phyloP scores from a whole-genome alignment of 2,329 filamentous ascomycete genomes.

The Penicillium sp. region DNA sequence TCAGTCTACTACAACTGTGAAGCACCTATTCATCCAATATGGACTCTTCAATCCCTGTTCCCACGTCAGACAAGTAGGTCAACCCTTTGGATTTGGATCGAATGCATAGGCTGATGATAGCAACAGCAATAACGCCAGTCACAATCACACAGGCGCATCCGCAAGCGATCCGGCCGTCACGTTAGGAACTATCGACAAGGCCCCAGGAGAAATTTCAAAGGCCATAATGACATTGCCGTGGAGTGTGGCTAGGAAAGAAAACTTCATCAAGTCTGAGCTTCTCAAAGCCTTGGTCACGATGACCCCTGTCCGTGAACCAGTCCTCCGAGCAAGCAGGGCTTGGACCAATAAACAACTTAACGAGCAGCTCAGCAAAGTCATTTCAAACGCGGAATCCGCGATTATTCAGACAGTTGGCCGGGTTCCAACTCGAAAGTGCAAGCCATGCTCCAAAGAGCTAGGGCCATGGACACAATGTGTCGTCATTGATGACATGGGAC shows the following conservation, averaged over 20 bases:
- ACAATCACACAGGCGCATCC: too few relatives aligned
- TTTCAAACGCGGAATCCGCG: background rate
- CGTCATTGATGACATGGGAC: background rate
- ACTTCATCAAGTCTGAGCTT: background rate
- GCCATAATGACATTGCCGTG: background rate
- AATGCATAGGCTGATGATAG: too few relatives aligned
- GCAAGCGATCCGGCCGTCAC: too few relatives aligned
- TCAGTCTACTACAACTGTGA: too few relatives aligned
- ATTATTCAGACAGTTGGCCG: background rate
- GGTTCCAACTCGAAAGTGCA: background rate
- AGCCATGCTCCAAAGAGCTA: background rate
- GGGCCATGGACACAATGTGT: background rate
- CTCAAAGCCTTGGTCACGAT: background rate
- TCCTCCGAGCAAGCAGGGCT: background rate
- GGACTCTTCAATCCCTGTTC: too few relatives aligned
- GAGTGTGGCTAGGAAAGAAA: background rate
- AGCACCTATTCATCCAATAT: too few relatives aligned
- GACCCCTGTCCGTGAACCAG: background rate
- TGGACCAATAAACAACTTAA: background rate
- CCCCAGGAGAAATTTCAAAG: too few relatives aligned
- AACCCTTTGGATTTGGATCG: too few relatives aligned
- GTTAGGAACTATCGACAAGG: too few relatives aligned
- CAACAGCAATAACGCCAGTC: too few relatives aligned
- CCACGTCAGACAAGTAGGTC: too few relatives aligned
- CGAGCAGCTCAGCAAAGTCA: background rate